Evolutionary conservation across 805 yeast species (phyloP).

Genomic region (Metschnikowia arizonensis): DNA sequence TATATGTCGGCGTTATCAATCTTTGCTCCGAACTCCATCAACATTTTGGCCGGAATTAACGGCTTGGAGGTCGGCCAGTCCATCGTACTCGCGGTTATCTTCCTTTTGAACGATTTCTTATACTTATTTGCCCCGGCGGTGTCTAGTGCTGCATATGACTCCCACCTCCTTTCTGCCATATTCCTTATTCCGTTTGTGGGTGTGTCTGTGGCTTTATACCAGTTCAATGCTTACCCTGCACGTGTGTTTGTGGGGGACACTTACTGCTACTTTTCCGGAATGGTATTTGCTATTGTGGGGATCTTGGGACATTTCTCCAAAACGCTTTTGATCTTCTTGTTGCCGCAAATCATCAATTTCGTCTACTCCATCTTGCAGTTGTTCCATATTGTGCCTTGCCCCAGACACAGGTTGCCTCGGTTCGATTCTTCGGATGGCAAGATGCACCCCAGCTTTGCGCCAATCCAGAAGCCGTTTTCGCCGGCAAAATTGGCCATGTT

Average conservation of each 20-base stretch:
- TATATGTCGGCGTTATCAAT: constrained; percentile 92
- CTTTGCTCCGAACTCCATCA: constrained; percentile 93
- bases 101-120: constrained; percentile 71
- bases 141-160: constrained; percentile 56
- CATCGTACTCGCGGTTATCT: constrained; percentile 65
- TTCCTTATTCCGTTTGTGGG: constrained; percentile 84
- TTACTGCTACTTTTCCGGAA: constrained; percentile 95
- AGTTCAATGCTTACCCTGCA: constrained; percentile 88
- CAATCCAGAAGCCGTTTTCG: constrained; percentile 19
- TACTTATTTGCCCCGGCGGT: constrained; percentile 50
- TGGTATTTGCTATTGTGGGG: constrained; percentile 97
- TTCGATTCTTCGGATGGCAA: constrained; percentile 65
- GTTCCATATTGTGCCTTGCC: constrained; percentile 84
- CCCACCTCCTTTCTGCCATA: constrained; percentile 78
- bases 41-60: constrained; percentile 92
- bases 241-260: constrained; percentile 96
- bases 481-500: constrained; percentile 35
- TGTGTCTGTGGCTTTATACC: constrained; percentile 69
- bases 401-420: constrained; percentile 88
- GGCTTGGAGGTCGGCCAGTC: constrained; percentile 97
- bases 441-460: constrained; percentile 58
- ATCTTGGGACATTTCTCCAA: constrained; percentile 95
- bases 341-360: constrained; percentile 90
- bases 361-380: constrained; percentile 90
- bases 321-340: constrained; percentile 77